Percentiles rank a stretch among this genome's conserved stretches.
Conservation (phyloP, 1,284 basidiomycete genomes). For the Trichosporon sp. region DNA sequence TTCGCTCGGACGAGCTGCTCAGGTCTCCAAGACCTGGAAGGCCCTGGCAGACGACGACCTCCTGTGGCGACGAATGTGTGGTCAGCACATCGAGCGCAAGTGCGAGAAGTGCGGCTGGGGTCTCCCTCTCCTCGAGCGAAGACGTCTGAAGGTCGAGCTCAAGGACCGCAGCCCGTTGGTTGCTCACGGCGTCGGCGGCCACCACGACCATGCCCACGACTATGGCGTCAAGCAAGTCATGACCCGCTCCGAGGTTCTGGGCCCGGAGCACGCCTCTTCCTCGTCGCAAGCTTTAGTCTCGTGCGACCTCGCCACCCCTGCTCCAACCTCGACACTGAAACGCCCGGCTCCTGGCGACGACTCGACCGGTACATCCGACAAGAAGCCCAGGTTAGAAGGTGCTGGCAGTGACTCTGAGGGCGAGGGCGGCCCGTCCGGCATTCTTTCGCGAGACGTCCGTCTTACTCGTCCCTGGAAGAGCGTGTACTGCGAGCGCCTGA, state of each 20-base stretch:
- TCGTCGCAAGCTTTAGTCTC: conserved; percentile 3
- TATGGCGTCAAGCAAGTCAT: conserved; percentile 23
- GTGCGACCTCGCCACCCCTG: conserved; percentile 14
- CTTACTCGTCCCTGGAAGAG: conserved; percentile 79
- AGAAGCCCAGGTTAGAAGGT: conserved; percentile 21
- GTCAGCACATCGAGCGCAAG: conserved; percentile 97
- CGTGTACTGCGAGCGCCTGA: conserved; percentile 96
- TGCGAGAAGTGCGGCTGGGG: conserved; percentile 98
- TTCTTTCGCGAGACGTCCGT: conserved; percentile 32
- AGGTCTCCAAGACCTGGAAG: conserved; percentile 84
- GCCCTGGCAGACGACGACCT: conserved; percentile 90
- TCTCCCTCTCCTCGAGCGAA: conserved; percentile 72
- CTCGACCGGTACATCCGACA: conserved; percentile 13
- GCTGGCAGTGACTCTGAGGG: conserved; percentile 30
- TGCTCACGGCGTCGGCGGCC: conserved; percentile 34
- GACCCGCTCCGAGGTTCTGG: conserved; percentile 32
- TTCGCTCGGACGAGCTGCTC: conserved; percentile 89
- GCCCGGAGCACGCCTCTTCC: conserved; percentile 6
- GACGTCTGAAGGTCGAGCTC: conserved; percentile 46
- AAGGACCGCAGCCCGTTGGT: conserved; percentile 39
- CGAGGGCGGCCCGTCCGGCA: conserved; percentile 8
- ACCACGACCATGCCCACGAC: conserved; percentile 30
- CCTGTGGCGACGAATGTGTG: conserved; percentile 94
- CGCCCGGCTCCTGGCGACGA: background rate
- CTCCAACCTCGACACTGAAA: conserved; percentile 12